phyloP scores from a whole-genome alignment of 306 rosid genomes.

The Trifolium dubium region DNA sequence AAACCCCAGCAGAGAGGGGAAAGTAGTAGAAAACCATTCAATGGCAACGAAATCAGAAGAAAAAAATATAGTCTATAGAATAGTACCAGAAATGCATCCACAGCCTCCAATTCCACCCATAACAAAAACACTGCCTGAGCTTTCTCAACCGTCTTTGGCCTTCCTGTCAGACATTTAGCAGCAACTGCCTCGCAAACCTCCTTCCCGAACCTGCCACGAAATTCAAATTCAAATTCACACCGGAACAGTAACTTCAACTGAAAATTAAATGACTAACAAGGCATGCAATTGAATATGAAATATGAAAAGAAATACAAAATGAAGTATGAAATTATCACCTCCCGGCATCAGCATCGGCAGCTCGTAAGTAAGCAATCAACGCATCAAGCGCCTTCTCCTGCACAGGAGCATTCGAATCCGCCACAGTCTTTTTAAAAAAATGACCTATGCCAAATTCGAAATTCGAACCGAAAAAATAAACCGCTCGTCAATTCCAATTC shows the following conservation, averaged over 20 bases:
- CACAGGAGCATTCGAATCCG: constrained; percentile 95
- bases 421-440: constrained; percentile 79
- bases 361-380: constrained; percentile 84
- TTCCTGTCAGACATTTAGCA: constrained; percentile 94
- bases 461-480: constrained; percentile 9
- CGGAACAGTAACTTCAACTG: background rate
- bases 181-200: constrained; percentile 90
- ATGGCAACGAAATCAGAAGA: too few relatives aligned
- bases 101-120: constrained; percentile 98
- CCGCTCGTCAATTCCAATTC: background rate
- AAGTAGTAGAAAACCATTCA: constrained; percentile 9
- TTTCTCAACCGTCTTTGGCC: constrained; percentile 99
- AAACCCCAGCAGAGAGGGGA: too few relatives aligned
- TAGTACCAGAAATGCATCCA: constrained; percentile 84
- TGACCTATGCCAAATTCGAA: constrained; percentile 59
- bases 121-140: constrained; percentile 94
- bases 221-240: constrained; percentile 35
- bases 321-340: constrained; percentile 55
- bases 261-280: constrained; percentile 19
- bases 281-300: constrained; percentile 19
- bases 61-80: constrained; percentile 40
- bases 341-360: constrained; percentile 94
- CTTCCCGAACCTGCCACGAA: constrained; percentile 67
- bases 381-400: constrained; percentile 99
- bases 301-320: background rate